phyloP scores from a whole-genome alignment of 257 asterid genomes.

The Nyctanthes arbortristis region DNA sequence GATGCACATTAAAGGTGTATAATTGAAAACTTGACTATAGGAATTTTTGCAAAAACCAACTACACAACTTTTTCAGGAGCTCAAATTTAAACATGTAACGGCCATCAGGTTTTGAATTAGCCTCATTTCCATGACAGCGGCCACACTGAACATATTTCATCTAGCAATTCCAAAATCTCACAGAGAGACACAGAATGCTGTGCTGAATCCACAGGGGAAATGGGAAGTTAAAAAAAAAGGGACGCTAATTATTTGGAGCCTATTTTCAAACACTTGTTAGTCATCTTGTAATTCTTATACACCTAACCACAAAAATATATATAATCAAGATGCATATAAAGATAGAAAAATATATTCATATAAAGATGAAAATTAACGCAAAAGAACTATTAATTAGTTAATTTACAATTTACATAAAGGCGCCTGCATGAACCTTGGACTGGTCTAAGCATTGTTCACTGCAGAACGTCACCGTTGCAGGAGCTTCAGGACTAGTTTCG shows the following conservation, averaged over 20 bases:
- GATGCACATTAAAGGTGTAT: background rate
- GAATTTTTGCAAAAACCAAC: no score
- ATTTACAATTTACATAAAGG: background rate
- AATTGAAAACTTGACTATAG: no score
- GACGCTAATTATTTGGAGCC: slow-evolving; percentile 11
- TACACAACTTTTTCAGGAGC: no score
- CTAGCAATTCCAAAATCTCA: no score
- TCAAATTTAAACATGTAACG: no score
- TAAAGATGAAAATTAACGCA: background rate
- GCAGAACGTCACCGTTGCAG: slow-evolving; percentile 46
- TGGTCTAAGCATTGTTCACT: slow-evolving; percentile 49
- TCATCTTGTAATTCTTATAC: background rate
- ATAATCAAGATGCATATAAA: background rate
- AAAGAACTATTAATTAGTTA: background rate
- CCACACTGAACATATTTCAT: no score
- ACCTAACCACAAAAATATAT: background rate
- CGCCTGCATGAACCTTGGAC: slow-evolving; percentile 38
- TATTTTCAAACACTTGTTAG: slow-evolving; percentile 27
- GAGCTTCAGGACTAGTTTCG: slow-evolving; percentile 12
- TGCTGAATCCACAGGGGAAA: no score
- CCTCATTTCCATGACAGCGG: no score
- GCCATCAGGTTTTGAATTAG: no score
- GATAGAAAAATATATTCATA: background rate
- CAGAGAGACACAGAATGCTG: no score
- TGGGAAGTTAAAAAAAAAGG: no score